Evolutionary conservation across 1,284 basidiomycete species (phyloP).

Genomic region (Thecaphora thlaspeos): DNA sequence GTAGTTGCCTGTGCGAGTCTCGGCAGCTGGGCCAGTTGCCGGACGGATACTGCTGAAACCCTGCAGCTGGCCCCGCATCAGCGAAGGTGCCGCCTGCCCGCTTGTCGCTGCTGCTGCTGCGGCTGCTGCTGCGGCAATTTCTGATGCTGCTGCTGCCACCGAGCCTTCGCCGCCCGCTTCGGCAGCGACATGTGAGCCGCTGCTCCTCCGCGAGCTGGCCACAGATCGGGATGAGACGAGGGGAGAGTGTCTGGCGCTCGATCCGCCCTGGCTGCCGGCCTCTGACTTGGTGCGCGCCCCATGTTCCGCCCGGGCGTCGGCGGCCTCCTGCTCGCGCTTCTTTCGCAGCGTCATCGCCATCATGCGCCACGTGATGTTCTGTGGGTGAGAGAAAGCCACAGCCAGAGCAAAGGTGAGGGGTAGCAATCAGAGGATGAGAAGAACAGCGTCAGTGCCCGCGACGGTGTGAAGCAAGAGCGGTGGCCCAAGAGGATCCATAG

Average conservation of each 20-base stretch:
- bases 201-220: conserved; percentile 25
- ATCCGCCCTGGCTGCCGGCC: conserved; percentile 14
- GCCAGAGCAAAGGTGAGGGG: neutral
- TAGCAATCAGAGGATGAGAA: too few relatives aligned
- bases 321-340: conserved; percentile 62
- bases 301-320: conserved; percentile 26
- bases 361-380: conserved; percentile 93
- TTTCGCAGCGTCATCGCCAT: conserved; percentile 91
- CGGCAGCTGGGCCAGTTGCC: neutral
- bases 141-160: too few relatives aligned
- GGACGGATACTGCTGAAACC: conserved; percentile 29
- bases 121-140: neutral
- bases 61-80: conserved; percentile 7
- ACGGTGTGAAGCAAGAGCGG: too few relatives aligned
- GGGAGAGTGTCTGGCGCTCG: conserved; percentile 29
- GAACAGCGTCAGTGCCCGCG: too few relatives aligned
- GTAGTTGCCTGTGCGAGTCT: conserved; percentile 1
- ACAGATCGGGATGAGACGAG: conserved; percentile 19
- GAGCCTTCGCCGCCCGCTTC: conserved; percentile 5
- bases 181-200: conserved; percentile 26
- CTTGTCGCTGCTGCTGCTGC: conserved; percentile 5
- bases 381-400: neutral
- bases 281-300: conserved; percentile 16
- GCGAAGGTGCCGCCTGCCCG: too few relatives aligned
- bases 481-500: too few relatives aligned